Conservation (phyloP, 495 filamentous ascomycete species). For the Durotheca rogersii region DNA sequence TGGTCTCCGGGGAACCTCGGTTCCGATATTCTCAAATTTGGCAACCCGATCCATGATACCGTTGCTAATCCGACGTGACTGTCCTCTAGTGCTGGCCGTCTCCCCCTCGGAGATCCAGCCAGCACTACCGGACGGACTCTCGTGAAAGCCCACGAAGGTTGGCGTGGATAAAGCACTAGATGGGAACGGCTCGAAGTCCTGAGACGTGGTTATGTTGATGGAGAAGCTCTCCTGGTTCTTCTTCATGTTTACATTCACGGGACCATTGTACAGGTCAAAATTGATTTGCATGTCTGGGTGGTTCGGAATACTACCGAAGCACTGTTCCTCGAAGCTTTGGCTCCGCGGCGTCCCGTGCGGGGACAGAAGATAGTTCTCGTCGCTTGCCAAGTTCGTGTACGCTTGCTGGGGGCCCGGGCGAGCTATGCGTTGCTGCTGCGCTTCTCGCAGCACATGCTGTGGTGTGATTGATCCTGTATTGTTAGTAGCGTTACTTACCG, state of each 20-base stretch:
- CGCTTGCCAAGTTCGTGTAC: conserved; percentile 39
- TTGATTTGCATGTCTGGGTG: conserved; percentile 38
- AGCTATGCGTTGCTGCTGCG: conserved; percentile 70
- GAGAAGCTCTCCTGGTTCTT: conserved; percentile 44
- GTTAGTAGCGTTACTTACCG: conserved; percentile 60
- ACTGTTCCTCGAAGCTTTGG: conserved; percentile 43
- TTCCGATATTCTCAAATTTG: conserved; percentile 51
- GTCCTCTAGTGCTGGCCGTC: conserved; percentile 37
- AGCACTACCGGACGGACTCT: conserved; percentile 41
- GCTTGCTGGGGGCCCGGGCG: conserved; percentile 58
- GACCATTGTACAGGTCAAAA: conserved; percentile 44
- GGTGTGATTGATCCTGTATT: conserved; percentile 58
- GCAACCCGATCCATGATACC: conserved; percentile 54
- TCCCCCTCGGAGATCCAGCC: conserved; percentile 51
- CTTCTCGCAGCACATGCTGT: conserved; percentile 68
- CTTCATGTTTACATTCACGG: conserved; percentile 45
- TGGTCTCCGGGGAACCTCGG: conserved; percentile 48
- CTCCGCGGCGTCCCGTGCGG: conserved; percentile 49
- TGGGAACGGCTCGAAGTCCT: conserved; percentile 45
- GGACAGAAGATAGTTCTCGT: conserved; percentile 47
- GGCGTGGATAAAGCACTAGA: conserved; percentile 47
- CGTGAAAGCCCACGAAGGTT: conserved; percentile 47
- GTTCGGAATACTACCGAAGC: conserved; percentile 32
- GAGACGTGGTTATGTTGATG: conserved; percentile 29
- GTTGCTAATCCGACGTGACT: conserved; percentile 53